These are phyloP conservation scores for Xerocomellus chrysenteron DNA, from an alignment of 768 basidiomycete species.

Conservation along the genomic window DNA sequence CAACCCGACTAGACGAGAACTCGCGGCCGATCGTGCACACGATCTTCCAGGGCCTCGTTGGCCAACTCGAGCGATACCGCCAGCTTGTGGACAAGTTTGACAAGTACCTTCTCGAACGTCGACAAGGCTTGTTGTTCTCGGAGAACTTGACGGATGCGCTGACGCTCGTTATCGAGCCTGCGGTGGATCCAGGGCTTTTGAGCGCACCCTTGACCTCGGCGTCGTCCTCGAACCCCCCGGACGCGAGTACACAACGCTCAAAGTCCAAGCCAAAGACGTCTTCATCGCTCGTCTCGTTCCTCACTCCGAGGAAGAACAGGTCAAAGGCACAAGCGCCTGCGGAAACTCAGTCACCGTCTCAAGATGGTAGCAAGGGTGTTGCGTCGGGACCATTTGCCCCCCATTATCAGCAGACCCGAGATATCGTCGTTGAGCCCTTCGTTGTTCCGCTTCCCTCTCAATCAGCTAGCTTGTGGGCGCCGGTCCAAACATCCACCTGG, in stretches of 20 bases:
- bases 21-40: constrained; percentile 79
- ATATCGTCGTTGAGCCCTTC: constrained; percentile 71
- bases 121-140: constrained; percentile 86
- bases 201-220: constrained; percentile 19
- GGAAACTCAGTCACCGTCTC: constrained; percentile 49
- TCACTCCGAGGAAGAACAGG: constrained; percentile 74
- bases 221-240: constrained; percentile 29
- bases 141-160: constrained; percentile 92
- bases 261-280: constrained; percentile 55
- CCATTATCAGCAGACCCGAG: constrained; percentile 79
- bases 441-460: constrained; percentile 52
- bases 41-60: constrained; percentile 76
- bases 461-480: constrained; percentile 62
- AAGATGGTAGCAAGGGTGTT: constrained; percentile 39
- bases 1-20: constrained; percentile 65
- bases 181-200: constrained; percentile 40
- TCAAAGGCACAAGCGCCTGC: constrained; percentile 31
- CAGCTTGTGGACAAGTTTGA: constrained; percentile 77
- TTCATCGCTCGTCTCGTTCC: constrained; percentile 71
- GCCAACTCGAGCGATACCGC: constrained; percentile 81
- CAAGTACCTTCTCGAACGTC: constrained; percentile 76
- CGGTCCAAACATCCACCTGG: constrained; percentile 52
- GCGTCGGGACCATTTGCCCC: constrained; percentile 77
- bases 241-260: constrained; percentile 36
- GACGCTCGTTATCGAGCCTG: constrained; percentile 65